Base-by-base conservation (phyloP, 495 filamentous ascomycete species). In the Penicillium turbatum region DNA sequence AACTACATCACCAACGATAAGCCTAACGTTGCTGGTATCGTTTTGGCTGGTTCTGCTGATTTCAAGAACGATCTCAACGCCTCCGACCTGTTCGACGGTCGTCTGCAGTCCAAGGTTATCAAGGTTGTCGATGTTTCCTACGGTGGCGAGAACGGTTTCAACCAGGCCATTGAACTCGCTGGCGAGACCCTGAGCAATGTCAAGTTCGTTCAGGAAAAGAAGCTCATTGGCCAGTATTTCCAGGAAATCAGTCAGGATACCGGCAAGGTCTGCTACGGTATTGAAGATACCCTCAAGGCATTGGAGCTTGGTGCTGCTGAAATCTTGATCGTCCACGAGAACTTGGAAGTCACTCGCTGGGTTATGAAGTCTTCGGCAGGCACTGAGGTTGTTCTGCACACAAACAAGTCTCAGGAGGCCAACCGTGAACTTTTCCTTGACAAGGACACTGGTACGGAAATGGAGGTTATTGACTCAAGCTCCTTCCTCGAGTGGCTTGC, bases 131-230 rank as follows among this genome's bases (percentile, higher is more conserved):
- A 98, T 65, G 95, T 98, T 21, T 97, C 92, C 11, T 97, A 98
- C 63, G 93, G 93, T 66, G 93, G 93, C 57, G 95, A 98, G 76
- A 97, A 97, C 77, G 93, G 93, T 15, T 98, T 98, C 79, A 98
- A 97, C 78, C 95, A 98, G 76, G 93, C 93, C 48, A 98, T 98
- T 57, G 93, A 97, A 65, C 72, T 98, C 61, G 85, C 93, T 27
- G 79, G 89, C 11, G 95, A 98, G 79, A 97, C 93, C n/a, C 80
- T 98, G 41, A 86, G 90, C 72, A 97, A 96, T 61, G 93, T 98
- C 78, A 98, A 98, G 72, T 98, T 98, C 72, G 96, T 98, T 69
- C 93, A 98, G 72, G 93, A 98, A 81, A 98, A 98, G 87, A 97
- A 95, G 79, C 82, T 98, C 46, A 98, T 98, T 66, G 89, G 90